Base-by-base conservation (phyloP, 805 yeast genomes). In the Nakazawaea anatomiae region DNA sequence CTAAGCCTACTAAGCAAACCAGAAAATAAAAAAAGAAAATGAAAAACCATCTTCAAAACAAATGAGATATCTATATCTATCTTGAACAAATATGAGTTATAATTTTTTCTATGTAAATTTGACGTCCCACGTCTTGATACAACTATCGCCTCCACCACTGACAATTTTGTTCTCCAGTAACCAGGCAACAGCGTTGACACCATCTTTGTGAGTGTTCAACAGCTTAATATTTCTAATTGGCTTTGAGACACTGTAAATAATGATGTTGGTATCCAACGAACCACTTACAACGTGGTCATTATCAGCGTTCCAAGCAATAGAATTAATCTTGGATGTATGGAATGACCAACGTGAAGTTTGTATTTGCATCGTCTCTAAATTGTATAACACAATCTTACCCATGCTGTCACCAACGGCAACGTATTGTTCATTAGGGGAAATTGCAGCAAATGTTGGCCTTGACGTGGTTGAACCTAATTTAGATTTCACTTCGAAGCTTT, bases 341-440 rank as follows among this genome's bases (percentile, higher is more conserved):
- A 89, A 92, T 0, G 96, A 85, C 99, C 99, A 94, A 63, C 97
- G 80, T 0, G 95, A 81, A 2, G 98, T 89, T 38, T 83, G 76
- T 6, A 88, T 69, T 3, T 76, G 57, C 47, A 72, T 77, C 39
- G 81, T 82, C 2, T 64, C 65, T 6, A 82, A 64, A 55, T 80
- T 75, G 67, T 80, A 89, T 38, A 91, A 73, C n/a, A 84, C 68
- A 56, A 90, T 89, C 65, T 92, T 94, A 35, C 99, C 99, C 48
- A 85, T 74, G 5, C 75, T 74, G 60, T 91, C 97, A 48, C 97
- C 97, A 29, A 85, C 87, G 1, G 98, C 98, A 14, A 86, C 73
- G 54, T 70, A 77, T 51, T 73, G 65, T 6, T 80, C 87, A 58
- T 83, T 74, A 4, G 89, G 92, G 1, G 97, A 88, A 31, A 88